phyloP scores from a whole-genome alignment of 2,329 filamentous ascomycete genomes.

The Pseudopyrenochaeta lycopersici region DNA sequence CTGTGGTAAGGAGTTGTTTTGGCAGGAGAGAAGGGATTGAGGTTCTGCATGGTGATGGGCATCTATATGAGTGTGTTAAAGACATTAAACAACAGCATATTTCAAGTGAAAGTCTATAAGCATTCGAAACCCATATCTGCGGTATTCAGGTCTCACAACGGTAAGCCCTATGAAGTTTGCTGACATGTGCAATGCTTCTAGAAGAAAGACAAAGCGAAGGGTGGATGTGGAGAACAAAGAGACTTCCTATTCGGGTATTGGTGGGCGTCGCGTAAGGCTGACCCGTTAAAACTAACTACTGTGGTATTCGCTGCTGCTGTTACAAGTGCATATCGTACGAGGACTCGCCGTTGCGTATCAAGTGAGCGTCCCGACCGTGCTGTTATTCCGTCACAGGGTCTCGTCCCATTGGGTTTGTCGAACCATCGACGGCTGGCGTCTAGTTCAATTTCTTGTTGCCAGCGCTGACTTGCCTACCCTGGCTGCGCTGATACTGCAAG shows the following conservation, averaged over 20 bases:
- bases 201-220: not conserved
- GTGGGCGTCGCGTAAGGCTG: not conserved
- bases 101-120: too few relatives aligned
- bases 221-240: not conserved
- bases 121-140: not conserved
- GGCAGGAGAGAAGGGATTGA: slow-evolving; percentile 5
- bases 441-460: slow-evolving; percentile 51
- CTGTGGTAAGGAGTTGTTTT: slow-evolving; percentile 3
- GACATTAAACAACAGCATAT: not conserved
- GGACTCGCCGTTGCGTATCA: not conserved
- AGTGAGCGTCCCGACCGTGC: not conserved
- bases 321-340: slow-evolving; percentile 9
- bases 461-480: slow-evolving; percentile 45
- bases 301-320: slow-evolving; percentile 2
- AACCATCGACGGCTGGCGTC: not conserved
- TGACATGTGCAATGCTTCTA: not conserved
- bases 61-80: too few relatives aligned
- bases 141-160: slow-evolving; percentile 8
- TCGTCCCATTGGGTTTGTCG: not conserved
- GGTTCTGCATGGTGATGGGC: slow-evolving; percentile 1
- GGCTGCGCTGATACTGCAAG: slow-evolving; percentile 47
- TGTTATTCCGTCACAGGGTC: not conserved
- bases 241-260: not conserved
- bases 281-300: not conserved
- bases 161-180: slow-evolving; percentile 5